Evolutionary conservation across 2,329 filamentous ascomycete genomes (phyloP), one percentile per base, ranked within the genome.

Genomic region (Fusarium lateritium): DNA sequence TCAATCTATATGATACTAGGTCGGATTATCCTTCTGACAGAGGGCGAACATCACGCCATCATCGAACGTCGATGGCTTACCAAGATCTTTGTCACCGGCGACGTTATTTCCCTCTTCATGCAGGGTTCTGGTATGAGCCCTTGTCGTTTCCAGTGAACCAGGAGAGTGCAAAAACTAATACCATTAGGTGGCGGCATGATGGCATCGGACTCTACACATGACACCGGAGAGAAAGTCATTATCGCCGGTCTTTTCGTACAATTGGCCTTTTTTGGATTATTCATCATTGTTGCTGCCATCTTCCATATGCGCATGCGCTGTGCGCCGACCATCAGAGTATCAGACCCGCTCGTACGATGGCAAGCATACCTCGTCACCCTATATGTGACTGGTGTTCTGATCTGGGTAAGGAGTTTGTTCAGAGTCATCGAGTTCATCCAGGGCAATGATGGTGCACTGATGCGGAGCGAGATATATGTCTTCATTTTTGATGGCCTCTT

Each of bases 171-270:
- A 26, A 2, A 8, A 8, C 24, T 36, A 19, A 21, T 9, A 43
- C 5, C 21, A n/a, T 40, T 2, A 69, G 63, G 66, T 31, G 65
- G 65, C 28, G 62, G 65, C 11, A 28, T 70, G 21, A 65, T 71
- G 60, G 67, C 61, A 13, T 14, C 24, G 2, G 36, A 21, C 8
- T 54, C 59, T 3, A 40, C 51, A 2, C 50, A 43, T 22, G 51
- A 71, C 11, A 71, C 72, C 1, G 83, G 83, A 36, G 77, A 84
- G 56, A 79, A 81, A 4, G 75, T 88, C 47, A 83, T 88, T 17
- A 76, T 88, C 14, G 81, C 65, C 4, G 86, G 86, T 10, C 76
- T 89, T 3, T 76, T 84, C 13, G 72, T 88, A 2, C 87, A 89
- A 67, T 78, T 89, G 11, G 36, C 85, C 13, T 82, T 85, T 56